Conservation (phyloP, 192 early-diverging fungal genomes). For the Coemansia sp. region DNA sequence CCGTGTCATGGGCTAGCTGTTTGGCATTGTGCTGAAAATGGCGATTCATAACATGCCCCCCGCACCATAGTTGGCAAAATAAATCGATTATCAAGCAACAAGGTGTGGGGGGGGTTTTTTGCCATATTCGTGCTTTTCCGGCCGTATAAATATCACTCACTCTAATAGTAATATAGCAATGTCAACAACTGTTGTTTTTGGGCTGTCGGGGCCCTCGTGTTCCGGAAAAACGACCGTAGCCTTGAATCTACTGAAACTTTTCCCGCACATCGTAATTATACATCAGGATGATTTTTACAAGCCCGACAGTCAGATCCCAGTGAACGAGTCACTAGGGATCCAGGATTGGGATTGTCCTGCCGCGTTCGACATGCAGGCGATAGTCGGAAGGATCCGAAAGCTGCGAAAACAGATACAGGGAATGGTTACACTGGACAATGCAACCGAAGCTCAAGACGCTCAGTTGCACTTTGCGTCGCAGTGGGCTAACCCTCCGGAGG, state of each 20-base stretch:
- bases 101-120: no score
- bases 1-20: no score
- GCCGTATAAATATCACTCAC: no score
- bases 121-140: no score
- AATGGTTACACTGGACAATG: not conserved
- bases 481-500: constrained; percentile 51
- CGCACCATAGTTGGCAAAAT: no score
- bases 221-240: constrained; percentile 74
- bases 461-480: constrained; percentile 38
- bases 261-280: constrained; percentile 63
- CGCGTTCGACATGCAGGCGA: constrained; percentile 61
- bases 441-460: not conserved
- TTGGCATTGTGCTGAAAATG: no score
- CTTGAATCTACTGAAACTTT: constrained; percentile 58
- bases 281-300: constrained; percentile 82
- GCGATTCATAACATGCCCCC: no score
- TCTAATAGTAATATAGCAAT: not conserved
- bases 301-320: constrained; percentile 68
- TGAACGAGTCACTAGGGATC: constrained; percentile 57
- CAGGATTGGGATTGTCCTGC: constrained; percentile 83
- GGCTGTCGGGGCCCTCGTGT: constrained; percentile 65
- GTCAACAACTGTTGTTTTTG: constrained; percentile 35
- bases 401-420: constrained; percentile 12
- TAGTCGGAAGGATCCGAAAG: constrained; percentile 17
- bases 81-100: no score